Percentiles rank a stretch among this genome's conserved stretches.
phyloP scores from a whole-genome alignment of 2,329 filamentous ascomycete genomes.

The Fusarium sp. region DNA sequence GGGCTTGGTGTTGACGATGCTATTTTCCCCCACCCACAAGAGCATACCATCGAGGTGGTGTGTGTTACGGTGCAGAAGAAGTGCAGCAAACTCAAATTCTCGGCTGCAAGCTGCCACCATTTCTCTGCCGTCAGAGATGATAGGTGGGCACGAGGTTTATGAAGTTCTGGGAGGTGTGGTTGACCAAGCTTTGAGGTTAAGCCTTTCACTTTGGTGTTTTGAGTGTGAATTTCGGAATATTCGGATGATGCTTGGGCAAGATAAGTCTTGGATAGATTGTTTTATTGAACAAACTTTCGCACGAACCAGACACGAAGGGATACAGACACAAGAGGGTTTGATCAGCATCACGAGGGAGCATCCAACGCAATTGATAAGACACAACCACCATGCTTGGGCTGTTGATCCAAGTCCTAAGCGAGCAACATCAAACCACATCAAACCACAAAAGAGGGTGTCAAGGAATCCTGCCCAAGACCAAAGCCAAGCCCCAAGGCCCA shows the following conservation, averaged over 20 bases:
- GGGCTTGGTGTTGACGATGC: conserved; percentile 31
- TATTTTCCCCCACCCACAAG: conserved; percentile 34
- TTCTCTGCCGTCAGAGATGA: conserved; percentile 27
- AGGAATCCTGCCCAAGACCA: conserved; percentile 22
- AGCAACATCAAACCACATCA: conserved; percentile 15
- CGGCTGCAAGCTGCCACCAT: conserved; percentile 30
- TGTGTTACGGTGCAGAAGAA: conserved; percentile 19
- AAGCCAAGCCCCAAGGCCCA: conserved; percentile 1
- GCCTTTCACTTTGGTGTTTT: background rate
- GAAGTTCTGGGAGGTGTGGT: conserved; percentile 35
- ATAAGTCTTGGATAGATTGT: background rate
- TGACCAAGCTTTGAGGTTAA: conserved; percentile 16
- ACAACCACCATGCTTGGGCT: background rate
- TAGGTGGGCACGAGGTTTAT: conserved; percentile 24
- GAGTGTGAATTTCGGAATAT: background rate
- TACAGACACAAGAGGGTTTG: background rate
- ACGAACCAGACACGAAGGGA: too few species aligned
- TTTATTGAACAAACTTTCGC: background rate
- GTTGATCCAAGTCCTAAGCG: background rate
- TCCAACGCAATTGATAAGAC: background rate
- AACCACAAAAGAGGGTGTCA: conserved; percentile 27
- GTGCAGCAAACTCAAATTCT: conserved; percentile 11
- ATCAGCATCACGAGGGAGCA: background rate
- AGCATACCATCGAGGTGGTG: conserved; percentile 30
- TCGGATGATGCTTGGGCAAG: background rate